A percentile compares a stretch with the other conserved stretches of the same genome.
These are phyloP conservation scores for Typha latifolia DNA, from an alignment of 176 grass and related monocot genomes.

Conservation along the genomic window DNA sequence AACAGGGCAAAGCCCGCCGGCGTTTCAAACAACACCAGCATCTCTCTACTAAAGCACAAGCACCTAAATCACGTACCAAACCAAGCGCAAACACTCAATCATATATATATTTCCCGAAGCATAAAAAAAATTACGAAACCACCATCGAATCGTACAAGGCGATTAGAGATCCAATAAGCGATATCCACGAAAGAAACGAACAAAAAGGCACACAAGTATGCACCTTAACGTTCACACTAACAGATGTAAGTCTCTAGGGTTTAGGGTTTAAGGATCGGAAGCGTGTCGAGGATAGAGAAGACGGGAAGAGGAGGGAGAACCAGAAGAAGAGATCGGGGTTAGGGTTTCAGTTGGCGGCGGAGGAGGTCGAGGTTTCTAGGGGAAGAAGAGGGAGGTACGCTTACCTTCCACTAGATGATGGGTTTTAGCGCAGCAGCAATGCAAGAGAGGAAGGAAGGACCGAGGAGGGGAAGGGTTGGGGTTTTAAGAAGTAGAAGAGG, in stretches of 20 bases:
- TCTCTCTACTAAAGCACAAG: conserved; percentile 11
- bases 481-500: neutral
- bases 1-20: conserved; percentile 90
- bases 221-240: neutral
- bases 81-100: too few species aligned
- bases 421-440: neutral
- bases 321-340: neutral
- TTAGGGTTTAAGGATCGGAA: neutral
- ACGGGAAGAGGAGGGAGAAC: neutral
- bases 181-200: too few species aligned
- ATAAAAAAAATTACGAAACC: too few species aligned
- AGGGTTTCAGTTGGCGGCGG: neutral
- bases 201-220: too few species aligned
- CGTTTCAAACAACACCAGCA: conserved; percentile 83
- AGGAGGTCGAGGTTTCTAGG: neutral
- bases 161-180: too few species aligned
- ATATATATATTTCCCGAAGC: too few species aligned
- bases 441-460: neutral
- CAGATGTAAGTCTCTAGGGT: neutral
- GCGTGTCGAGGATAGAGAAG: too few species aligned
- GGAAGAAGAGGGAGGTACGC: neutral
- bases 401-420: neutral
- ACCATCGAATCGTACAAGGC: too few species aligned
- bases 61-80: too few species aligned
- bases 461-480: neutral